Conservation (phyloP, 176 grass and related monocot genomes). For the Aegilops speltoides region DNA sequence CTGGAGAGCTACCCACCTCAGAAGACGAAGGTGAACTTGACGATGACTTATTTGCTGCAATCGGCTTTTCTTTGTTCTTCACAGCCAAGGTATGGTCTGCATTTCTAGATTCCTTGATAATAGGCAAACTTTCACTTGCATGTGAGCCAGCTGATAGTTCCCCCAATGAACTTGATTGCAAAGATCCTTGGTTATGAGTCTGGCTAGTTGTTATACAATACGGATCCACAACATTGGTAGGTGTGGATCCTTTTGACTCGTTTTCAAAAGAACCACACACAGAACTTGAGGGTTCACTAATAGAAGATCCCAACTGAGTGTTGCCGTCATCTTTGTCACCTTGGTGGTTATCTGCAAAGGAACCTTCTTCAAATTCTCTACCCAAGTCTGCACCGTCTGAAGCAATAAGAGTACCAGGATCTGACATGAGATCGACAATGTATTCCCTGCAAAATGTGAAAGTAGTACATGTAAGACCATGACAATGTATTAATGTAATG, state of each 20-base stretch:
- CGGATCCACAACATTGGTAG: slow-evolving; percentile 31
- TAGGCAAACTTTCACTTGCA: slow-evolving; percentile 39
- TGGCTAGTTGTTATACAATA: slow-evolving; percentile 24
- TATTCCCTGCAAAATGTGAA: slow-evolving; percentile 70
- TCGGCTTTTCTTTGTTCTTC: slow-evolving; percentile 41
- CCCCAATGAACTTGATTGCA: slow-evolving; percentile 37
- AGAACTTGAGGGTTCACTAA: slow-evolving; percentile 61
- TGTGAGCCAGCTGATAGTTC: slow-evolving; percentile 34
- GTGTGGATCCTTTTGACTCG: slow-evolving; percentile 37
- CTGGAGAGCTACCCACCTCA: slow-evolving; percentile 33
- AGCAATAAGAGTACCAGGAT: slow-evolving; percentile 92
- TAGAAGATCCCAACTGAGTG: slow-evolving; percentile 40
- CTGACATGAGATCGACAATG: slow-evolving; percentile 95
- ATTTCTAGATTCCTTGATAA: slow-evolving; percentile 40
- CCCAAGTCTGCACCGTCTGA: slow-evolving; percentile 65
- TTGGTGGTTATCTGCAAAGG: slow-evolving; percentile 41
- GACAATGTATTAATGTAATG: slow-evolving; percentile 9
- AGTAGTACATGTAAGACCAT: neutral
- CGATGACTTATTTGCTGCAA: slow-evolving; percentile 38
- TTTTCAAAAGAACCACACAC: slow-evolving; percentile 35
- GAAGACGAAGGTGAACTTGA: slow-evolving; percentile 51
- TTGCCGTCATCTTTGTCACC: slow-evolving; percentile 42
- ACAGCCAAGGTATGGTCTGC: slow-evolving; percentile 15
- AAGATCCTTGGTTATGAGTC: slow-evolving; percentile 34
- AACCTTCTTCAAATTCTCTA: slow-evolving; percentile 63